Conservation (phyloP, 305 asterid species). For the Rubia tinctorum region DNA sequence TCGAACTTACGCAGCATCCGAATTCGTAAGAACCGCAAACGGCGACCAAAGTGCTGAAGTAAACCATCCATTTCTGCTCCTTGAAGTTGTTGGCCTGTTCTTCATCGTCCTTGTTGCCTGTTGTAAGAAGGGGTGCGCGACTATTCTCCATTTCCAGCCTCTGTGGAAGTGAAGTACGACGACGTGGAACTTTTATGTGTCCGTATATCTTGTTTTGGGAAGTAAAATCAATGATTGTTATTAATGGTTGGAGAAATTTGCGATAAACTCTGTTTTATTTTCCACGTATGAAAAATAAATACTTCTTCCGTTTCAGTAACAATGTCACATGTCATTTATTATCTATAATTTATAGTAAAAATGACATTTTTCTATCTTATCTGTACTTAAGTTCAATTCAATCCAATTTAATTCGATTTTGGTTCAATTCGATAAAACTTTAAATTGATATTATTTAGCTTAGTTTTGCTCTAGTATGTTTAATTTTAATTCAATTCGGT, state of each 20-base stretch:
- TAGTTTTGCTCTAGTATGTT: too few species aligned
- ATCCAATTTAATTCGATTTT: too few species aligned
- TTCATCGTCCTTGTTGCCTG: constrained; percentile 26
- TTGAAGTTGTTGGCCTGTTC: constrained; percentile 20
- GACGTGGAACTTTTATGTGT: background rate
- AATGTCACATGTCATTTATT: too few species aligned
- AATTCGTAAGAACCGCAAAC: constrained; percentile 89
- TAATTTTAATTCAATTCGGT: too few species aligned
- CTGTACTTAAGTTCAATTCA: too few species aligned
- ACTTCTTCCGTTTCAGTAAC: background rate
- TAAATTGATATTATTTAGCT: too few species aligned
- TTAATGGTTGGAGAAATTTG: background rate
- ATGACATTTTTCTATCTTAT: too few species aligned
- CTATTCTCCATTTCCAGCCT: constrained; percentile 34
- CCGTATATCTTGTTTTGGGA: background rate
- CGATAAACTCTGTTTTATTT: background rate
- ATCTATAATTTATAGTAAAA: too few species aligned
- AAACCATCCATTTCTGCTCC: constrained; percentile 74
- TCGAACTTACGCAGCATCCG: constrained; percentile 71
- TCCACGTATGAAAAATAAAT: background rate
- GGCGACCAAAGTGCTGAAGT: constrained; percentile 75
- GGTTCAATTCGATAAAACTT: too few species aligned
- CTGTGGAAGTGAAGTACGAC: background rate
- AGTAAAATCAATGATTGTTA: background rate
- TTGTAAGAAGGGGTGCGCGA: constrained; percentile 48